A percentile compares a stretch with the other conserved stretches of the same genome.
Conservation (phyloP, 176 grass and related monocot species). For the Dendrocalamus sinicus region DNA sequence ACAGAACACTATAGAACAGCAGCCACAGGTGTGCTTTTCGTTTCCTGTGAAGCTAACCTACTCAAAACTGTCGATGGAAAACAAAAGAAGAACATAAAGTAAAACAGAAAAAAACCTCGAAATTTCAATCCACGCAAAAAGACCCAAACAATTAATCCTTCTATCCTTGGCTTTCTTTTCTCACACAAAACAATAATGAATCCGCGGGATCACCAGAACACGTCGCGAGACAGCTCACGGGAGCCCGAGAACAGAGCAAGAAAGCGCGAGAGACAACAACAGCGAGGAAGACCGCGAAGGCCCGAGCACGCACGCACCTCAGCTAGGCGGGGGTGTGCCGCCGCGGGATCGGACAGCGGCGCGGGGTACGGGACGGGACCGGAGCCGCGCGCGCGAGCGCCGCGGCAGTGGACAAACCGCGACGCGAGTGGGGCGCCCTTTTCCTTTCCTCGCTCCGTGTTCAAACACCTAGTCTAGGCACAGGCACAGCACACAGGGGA, state of each 20-base stretch:
- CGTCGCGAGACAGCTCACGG: background rate
- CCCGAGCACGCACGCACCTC: conserved; percentile 33
- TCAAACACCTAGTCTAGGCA: background rate
- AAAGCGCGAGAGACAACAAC: conserved; percentile 10
- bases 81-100: too few species aligned
- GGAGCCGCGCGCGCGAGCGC: background rate
- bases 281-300: background rate
- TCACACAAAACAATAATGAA: background rate
- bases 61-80: background rate
- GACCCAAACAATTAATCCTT: background rate
- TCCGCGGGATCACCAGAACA: background rate
- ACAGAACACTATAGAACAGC: background rate
- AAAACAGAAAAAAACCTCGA: background rate
- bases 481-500: background rate
- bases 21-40: conserved; percentile 5
- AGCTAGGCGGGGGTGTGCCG: background rate
- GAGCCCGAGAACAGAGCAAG: conserved; percentile 11
- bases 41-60: background rate
- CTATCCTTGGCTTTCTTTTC: background rate
- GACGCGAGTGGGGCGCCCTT: background rate
- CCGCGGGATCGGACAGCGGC: background rate
- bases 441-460: background rate
- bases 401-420: conserved; percentile 4
- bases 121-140: background rate
- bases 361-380: background rate